phyloP scores from a whole-genome alignment of 2,329 filamentous ascomycete species.

The Didymella sp. region DNA sequence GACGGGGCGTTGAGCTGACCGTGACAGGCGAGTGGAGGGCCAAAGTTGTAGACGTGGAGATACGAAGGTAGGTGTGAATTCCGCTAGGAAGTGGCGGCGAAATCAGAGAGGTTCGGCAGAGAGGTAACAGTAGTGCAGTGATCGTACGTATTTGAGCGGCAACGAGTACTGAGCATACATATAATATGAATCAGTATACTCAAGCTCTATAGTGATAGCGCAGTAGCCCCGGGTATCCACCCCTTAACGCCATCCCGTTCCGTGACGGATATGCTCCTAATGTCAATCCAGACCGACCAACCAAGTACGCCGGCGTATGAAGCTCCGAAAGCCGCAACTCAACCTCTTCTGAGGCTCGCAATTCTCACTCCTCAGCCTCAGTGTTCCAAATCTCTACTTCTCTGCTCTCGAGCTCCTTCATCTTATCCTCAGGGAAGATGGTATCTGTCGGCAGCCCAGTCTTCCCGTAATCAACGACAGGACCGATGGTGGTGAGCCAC shows the following conservation, averaged over 20 bases:
- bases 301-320: background rate
- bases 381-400: conserved; percentile 85
- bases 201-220: too few relatives aligned
- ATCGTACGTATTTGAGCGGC: too few relatives aligned
- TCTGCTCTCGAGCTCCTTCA: conserved; percentile 75
- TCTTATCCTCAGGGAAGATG: conserved; percentile 76
- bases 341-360: too few relatives aligned
- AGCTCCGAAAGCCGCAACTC: background rate
- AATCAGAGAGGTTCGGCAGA: too few relatives aligned
- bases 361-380: conserved; percentile 66
- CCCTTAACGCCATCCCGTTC: background rate
- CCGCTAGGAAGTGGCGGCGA: too few relatives aligned
- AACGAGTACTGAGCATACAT: too few relatives aligned
- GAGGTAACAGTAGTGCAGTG: too few relatives aligned
- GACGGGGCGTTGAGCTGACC: background rate
- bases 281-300: background rate
- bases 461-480: conserved; percentile 85
- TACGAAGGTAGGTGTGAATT: too few relatives aligned
- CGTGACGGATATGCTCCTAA: background rate
- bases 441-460: conserved; percentile 76
- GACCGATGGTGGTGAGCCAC: conserved; percentile 90
- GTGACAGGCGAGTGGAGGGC: background rate
- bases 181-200: too few relatives aligned
- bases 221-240: background rate
- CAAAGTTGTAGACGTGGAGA: conserved; percentile 4